Evolutionary conservation across 2,329 filamentous ascomycete genomes (phyloP).

Genomic region (Chlorencoelia australis): DNA sequence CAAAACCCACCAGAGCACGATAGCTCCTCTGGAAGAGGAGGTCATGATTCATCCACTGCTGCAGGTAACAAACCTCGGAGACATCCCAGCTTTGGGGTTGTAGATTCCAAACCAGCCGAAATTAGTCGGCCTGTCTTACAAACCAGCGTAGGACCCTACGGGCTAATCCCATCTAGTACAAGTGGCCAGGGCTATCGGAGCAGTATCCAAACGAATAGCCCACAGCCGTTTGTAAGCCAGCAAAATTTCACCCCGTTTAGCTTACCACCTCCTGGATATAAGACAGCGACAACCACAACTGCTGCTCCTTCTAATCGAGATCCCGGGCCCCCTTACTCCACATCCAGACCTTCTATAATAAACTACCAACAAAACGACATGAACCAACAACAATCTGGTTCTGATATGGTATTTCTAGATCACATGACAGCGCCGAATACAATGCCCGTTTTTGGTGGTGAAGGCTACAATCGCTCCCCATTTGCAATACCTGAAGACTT

Average conservation of each 20-base stretch:
- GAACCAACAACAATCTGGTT: slow-evolving; percentile 27
- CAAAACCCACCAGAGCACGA: no score
- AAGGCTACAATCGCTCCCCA: slow-evolving; percentile 76
- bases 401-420: slow-evolving; percentile 50
- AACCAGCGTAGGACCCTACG: slow-evolving; percentile 38
- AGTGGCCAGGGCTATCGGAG: slow-evolving; percentile 33
- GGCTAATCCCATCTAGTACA: slow-evolving; percentile 42
- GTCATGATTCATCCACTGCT: slow-evolving; percentile 13
- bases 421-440: slow-evolving; percentile 55
- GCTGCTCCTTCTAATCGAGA: slow-evolving; percentile 20
- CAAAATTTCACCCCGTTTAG: slow-evolving; percentile 54
- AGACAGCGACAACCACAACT: slow-evolving; percentile 30
- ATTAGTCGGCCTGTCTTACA: slow-evolving; percentile 38
- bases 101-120: slow-evolving; percentile 25
- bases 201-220: slow-evolving; percentile 35
- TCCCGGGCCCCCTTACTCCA: slow-evolving; percentile 21
- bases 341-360: slow-evolving; percentile 20
- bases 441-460: slow-evolving; percentile 79
- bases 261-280: slow-evolving; percentile 51
- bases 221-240: slow-evolving; percentile 42
- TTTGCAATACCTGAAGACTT: slow-evolving; percentile 83
- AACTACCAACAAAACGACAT: slow-evolving; percentile 26
- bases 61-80: slow-evolving; percentile 16
- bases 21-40: no score
- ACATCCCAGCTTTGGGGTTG: slow-evolving; percentile 25